phyloP scores from a whole-genome alignment of 352 stramenopile genomes.

The Globisporangium barbulae region DNA sequence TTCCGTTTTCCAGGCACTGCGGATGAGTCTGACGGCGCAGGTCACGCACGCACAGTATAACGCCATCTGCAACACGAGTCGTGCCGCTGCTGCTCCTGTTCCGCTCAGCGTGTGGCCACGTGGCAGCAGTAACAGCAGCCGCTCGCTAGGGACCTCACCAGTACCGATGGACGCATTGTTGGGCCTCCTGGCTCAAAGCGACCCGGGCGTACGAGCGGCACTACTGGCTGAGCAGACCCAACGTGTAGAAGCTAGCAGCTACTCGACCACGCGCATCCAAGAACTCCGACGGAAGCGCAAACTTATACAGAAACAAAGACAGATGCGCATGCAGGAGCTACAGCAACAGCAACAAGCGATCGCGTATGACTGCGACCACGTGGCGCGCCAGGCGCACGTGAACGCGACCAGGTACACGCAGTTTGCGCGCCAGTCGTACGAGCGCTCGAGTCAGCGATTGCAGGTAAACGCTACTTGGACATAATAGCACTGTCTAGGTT shows the following conservation, averaged over 20 bases:
- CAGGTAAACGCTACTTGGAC: constrained; percentile 6
- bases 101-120: constrained; percentile 5
- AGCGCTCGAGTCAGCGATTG: constrained; percentile 5
- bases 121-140: neutral
- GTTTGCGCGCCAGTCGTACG: constrained; percentile 6
- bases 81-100: neutral
- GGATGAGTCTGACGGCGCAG: constrained; percentile 12
- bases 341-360: constrained; percentile 15
- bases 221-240: constrained; percentile 4
- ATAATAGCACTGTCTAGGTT: neutral
- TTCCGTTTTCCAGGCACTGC: constrained; percentile 15
- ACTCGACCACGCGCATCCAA: constrained; percentile 1
- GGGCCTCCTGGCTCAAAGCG: neutral
- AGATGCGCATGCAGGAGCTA: neutral
- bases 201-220: neutral
- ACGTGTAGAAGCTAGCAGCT: neutral
- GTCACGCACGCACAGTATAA: neutral
- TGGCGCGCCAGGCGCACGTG: neutral
- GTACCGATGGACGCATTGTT: neutral
- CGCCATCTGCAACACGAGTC: neutral
- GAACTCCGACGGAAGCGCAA: constrained; percentile 6
- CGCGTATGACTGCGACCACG: constrained; percentile 9
- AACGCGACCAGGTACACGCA: constrained; percentile 4
- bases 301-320: neutral
- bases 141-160: neutral